A percentile compares a stretch with the other conserved stretches of the same genome.
phyloP scores from a whole-genome alignment of 1,139 yeast species.

The Pichia sp. region DNA sequence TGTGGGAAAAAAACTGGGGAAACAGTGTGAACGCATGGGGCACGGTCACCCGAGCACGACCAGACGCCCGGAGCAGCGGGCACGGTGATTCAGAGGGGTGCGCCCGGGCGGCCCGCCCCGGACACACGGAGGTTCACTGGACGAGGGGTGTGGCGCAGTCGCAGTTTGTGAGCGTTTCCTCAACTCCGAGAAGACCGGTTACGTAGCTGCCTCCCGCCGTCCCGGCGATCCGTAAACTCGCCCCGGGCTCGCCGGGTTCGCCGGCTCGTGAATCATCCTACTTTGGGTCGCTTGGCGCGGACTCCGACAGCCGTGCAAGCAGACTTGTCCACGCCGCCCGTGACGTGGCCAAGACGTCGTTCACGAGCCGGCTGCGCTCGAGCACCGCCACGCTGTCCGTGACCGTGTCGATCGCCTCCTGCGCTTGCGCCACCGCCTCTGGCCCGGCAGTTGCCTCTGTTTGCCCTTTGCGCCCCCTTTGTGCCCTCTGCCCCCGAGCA shows the following conservation, averaged over 20 bases:
- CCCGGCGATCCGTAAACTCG: not conserved
- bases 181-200: too few species aligned
- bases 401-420: not conserved
- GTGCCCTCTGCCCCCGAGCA: not conserved
- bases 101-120: not conserved
- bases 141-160: too few species aligned
- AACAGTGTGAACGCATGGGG: not conserved
- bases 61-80: not conserved
- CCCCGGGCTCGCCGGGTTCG: not conserved
- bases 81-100: too few species aligned
- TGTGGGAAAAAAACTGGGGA: not conserved
- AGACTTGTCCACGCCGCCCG: not conserved
- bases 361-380: not conserved
- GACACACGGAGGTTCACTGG: too few species aligned
- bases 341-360: not conserved
- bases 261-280: not conserved
- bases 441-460: not conserved
- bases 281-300: too few species aligned
- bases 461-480: too few species aligned
- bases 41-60: not conserved
- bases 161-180: too few species aligned
- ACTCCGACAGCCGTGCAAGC: not conserved
- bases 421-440: not conserved
- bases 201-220: not conserved
- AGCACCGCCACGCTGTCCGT: slow-evolving; percentile 4